phyloP scores from a whole-genome alignment of 2,329 filamentous ascomycete genomes.

The Madurella mycetomatis region DNA sequence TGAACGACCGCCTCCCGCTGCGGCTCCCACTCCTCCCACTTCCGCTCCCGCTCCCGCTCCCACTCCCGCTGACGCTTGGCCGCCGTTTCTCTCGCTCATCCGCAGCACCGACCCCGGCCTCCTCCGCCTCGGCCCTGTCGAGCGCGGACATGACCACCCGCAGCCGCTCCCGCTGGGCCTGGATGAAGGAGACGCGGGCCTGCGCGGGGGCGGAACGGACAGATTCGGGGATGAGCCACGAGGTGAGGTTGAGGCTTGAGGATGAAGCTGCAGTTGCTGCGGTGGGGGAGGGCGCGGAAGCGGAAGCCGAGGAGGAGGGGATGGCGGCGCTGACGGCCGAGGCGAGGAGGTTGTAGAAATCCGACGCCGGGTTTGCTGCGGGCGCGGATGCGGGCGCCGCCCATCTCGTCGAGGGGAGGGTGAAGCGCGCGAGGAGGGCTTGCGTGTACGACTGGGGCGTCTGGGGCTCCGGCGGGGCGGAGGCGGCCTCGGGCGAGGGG shows the following conservation, averaged over 20 bases:
- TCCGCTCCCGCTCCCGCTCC: conserved; percentile 31
- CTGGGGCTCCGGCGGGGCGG: conserved; percentile 37
- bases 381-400: conserved; percentile 31
- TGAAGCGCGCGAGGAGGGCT: conserved; percentile 78
- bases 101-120: conserved; percentile 22
- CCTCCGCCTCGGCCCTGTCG: conserved; percentile 65
- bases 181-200: conserved; percentile 70
- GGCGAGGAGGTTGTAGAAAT: conserved; percentile 75
- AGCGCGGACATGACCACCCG: conserved; percentile 70
- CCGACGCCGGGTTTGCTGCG: conserved; percentile 34
- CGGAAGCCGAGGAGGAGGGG: conserved; percentile 31
- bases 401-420: conserved; percentile 66
- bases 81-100: conserved; percentile 14
- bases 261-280: conserved; percentile 21
- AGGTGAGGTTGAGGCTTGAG: conserved; percentile 26
- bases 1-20: conserved; percentile 35
- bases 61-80: background rate
- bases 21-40: conserved; percentile 2
- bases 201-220: conserved; percentile 52
- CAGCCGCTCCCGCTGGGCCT: conserved; percentile 73
- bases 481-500: conserved; percentile 42
- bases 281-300: conserved; percentile 13
- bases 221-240: conserved; percentile 60
- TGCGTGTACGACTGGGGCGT: conserved; percentile 65
- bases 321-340: conserved; percentile 65